Conservation (phyloP, 1,284 basidiomycete species). For the Sanghuangporus weigelae region DNA sequence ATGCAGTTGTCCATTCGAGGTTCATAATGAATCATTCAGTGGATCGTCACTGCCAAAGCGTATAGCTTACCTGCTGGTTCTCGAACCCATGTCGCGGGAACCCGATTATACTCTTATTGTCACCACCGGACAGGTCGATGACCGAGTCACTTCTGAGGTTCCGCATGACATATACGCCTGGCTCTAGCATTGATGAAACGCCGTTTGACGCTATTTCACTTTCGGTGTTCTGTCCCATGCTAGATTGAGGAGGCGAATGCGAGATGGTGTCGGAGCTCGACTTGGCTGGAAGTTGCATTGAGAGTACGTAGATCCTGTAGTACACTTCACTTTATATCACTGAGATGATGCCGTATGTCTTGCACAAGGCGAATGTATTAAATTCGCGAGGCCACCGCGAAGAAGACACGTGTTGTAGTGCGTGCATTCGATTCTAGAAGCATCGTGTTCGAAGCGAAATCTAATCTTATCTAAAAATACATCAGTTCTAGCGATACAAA, state of each 20-base stretch:
- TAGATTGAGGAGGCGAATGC: neutral
- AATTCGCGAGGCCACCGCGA: neutral
- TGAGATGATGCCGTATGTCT: too few species aligned
- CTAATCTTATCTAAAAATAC: neutral
- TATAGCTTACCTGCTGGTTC: conserved; percentile 11
- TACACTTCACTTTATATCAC: neutral
- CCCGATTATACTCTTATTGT: conserved; percentile 14
- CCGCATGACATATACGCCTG: conserved; percentile 9
- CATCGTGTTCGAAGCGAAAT: neutral
- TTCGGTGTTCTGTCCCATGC: neutral
- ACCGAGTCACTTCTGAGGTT: conserved; percentile 7
- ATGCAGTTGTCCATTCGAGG: neutral
- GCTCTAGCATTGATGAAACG: neutral
- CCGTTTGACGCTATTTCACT: neutral
- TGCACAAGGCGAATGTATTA: neutral
- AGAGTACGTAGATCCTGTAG: neutral
- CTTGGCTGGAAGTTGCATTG: neutral
- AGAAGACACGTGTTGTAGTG: neutral
- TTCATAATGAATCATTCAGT: neutral
- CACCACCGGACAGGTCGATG: conserved; percentile 11
- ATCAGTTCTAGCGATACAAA: neutral
- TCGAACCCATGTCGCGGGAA: conserved; percentile 11
- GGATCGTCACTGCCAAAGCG: neutral
- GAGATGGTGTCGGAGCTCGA: neutral
- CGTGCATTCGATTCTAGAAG: neutral